Evolutionary conservation across 129 eudicot species (phyloP).

Genomic region (Heracleum sosnowskyi): DNA sequence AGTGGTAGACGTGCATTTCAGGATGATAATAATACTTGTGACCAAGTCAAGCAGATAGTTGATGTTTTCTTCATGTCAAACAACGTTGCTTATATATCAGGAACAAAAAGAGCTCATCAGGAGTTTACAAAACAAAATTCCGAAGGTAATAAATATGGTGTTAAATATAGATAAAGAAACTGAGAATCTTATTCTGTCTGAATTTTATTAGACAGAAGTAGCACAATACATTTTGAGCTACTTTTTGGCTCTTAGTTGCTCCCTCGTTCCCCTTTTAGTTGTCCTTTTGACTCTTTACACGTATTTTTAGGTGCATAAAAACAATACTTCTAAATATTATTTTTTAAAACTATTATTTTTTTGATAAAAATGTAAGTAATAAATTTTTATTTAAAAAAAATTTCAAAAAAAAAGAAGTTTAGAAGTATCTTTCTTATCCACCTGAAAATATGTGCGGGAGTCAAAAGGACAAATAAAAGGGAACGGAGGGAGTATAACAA

Average conservation of each 20-base stretch:
- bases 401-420: too few species aligned
- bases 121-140: neutral
- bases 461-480: too few species aligned
- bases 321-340: too few species aligned
- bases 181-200: neutral
- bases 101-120: constrained; percentile 1
- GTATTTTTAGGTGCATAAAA: too few species aligned
- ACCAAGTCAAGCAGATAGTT: constrained; percentile 1
- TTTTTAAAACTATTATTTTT: too few species aligned
- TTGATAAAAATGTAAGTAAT: too few species aligned
- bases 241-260: neutral
- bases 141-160: neutral
- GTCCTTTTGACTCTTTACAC: too few species aligned
- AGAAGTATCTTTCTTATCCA: too few species aligned
- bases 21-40: constrained; percentile 1
- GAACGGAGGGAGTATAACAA: too few species aligned
- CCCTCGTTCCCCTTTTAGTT: too few species aligned
- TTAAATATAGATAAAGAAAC: neutral
- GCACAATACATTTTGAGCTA: neutral
- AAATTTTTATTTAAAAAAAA: too few species aligned
- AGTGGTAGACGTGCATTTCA: neutral
- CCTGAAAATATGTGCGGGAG: too few species aligned
- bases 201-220: neutral
- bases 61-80: neutral
- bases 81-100: neutral